phyloP scores from a whole-genome alignment of 352 stramenopile species.

The Globisporangium ultimum region DNA sequence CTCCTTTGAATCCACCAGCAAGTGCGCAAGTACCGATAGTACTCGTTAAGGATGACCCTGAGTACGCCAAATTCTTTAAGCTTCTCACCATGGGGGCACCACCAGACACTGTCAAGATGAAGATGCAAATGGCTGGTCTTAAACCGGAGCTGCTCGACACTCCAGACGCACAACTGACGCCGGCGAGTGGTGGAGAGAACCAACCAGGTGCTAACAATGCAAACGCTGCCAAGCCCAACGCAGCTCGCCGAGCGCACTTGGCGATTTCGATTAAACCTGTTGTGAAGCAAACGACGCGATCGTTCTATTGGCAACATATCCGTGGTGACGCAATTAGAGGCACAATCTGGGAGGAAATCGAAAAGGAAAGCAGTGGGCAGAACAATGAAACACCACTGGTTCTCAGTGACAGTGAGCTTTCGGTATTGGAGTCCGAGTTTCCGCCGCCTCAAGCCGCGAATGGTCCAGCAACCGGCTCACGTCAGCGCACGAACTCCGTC shows the following conservation, averaged over 20 bases:
- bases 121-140: too few species aligned
- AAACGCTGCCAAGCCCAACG: conserved; percentile 10
- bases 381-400: conserved; percentile 53
- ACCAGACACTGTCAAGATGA: too few species aligned
- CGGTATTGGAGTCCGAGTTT: conserved; percentile 57
- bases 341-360: conserved; percentile 80
- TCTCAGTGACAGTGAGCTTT: conserved; percentile 46
- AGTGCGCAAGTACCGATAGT: too few species aligned
- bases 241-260: conserved; percentile 41
- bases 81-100: too few species aligned
- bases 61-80: too few species aligned
- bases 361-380: conserved; percentile 45
- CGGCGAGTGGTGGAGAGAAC: conserved; percentile 12
- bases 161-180: conserved; percentile 29
- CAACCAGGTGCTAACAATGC: conserved; percentile 3
- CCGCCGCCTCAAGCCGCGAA: conserved; percentile 45
- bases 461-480: conserved; percentile 26
- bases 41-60: too few species aligned
- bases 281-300: conserved; percentile 51
- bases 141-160: too few species aligned
- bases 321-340: conserved; percentile 53
- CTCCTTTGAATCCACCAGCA: too few species aligned
- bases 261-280: conserved; percentile 61
- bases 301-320: conserved; percentile 79
- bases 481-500: conserved; percentile 37